These are phyloP conservation scores for Fusarium sp. DNA, from an alignment of 2,329 filamentous ascomycete species.

Conservation along the genomic window DNA sequence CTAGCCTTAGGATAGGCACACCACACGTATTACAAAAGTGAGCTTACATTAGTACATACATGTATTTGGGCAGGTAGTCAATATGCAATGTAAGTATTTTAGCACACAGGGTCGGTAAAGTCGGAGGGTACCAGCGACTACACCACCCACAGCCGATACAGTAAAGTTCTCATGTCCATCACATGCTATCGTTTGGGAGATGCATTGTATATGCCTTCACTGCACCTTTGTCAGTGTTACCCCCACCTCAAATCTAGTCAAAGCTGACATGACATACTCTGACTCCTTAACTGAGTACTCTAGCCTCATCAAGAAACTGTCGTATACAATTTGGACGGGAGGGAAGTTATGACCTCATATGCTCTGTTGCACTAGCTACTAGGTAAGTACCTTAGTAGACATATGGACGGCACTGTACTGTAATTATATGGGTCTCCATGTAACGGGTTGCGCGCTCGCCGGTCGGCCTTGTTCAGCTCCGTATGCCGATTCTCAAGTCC, in stretches of 20 bases:
- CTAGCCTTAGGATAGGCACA: background rate
- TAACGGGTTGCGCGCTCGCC: conserved; percentile 16
- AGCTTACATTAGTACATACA: background rate
- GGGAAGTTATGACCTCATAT: conserved; percentile 22
- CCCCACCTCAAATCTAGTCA: background rate
- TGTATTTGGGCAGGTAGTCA: no score
- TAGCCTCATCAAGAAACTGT: background rate
- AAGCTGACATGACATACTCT: background rate
- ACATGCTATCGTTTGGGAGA: no score
- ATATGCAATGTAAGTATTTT: background rate
- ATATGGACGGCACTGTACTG: background rate
- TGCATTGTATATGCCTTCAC: no score
- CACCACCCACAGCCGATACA: background rate
- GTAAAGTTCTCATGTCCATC: background rate
- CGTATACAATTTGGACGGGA: background rate
- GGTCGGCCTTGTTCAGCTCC: conserved; percentile 7
- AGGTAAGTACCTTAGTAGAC: no score
- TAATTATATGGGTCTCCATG: background rate
- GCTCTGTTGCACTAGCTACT: background rate
- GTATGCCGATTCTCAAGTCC: conserved; percentile 7
- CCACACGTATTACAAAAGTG: background rate
- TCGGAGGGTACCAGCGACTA: background rate
- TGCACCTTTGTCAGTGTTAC: no score
- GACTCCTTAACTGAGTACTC: background rate
- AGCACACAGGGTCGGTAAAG: conserved; percentile 25